These are phyloP conservation scores for Lactarius deliciosus DNA, from an alignment of 768 basidiomycete species.

Conservation along the genomic window DNA sequence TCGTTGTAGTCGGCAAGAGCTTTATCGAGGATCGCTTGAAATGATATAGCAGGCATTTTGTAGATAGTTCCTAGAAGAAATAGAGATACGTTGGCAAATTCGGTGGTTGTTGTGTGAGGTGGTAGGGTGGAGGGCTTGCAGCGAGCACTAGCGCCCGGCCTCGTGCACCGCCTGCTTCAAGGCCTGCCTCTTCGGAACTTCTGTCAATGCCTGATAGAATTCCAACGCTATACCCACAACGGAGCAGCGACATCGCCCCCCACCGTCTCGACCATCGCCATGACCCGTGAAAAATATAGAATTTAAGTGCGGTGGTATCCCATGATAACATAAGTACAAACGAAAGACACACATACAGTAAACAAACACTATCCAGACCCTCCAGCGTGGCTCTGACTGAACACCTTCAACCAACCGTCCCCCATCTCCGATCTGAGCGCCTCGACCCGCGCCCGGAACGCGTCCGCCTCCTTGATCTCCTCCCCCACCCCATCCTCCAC, in stretches of 20 bases:
- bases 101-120: not conserved
- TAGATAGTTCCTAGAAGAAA: not conserved
- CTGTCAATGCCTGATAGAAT: no score
- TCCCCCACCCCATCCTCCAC: slow-evolving; percentile 33
- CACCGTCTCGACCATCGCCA: not conserved
- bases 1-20: slow-evolving; percentile 2
- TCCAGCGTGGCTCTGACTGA: slow-evolving; percentile 57
- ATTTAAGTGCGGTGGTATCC: slow-evolving; percentile 5
- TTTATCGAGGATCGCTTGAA: not conserved
- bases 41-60: not conserved
- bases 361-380: slow-evolving; percentile 11
- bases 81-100: not conserved
- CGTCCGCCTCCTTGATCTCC: slow-evolving; percentile 57
- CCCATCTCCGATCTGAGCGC: slow-evolving; percentile 85
- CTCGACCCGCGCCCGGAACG: slow-evolving; percentile 76
- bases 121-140: not conserved
- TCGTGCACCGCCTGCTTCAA: no score
- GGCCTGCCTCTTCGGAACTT: no score
- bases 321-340: slow-evolving; percentile 5
- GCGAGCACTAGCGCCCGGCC: not conserved
- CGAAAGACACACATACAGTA: not conserved
- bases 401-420: slow-evolving; percentile 84
- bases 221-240: no score
- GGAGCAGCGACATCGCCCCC: no score
- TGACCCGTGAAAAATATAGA: not conserved